phyloP scores from a whole-genome alignment of 2,329 filamentous ascomycete genomes.

The Seiridium unicorne region DNA sequence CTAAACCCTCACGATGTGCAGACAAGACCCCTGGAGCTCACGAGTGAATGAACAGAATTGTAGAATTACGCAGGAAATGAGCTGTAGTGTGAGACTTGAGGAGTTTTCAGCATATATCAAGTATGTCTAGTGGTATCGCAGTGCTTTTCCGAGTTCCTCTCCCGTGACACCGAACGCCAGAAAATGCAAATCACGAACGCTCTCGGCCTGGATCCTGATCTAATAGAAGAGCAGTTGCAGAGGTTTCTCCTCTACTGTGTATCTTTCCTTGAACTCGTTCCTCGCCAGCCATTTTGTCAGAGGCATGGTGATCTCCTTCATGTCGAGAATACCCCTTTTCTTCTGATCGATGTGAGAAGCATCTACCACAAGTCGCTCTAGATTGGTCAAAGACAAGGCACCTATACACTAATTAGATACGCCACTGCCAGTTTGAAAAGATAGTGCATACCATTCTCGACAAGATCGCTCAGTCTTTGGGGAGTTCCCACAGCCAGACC shows the following conservation, averaged over 20 bases:
- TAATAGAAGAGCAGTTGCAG: conserved; percentile 67
- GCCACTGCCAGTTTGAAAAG: background rate
- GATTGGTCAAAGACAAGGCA: conserved; percentile 65
- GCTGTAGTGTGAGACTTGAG: background rate
- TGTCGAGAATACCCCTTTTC: conserved; percentile 89
- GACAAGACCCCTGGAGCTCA: no score
- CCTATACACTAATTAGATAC: conserved; percentile 39
- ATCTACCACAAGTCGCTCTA: conserved; percentile 83
- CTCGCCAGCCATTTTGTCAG: conserved; percentile 72
- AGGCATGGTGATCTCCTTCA: conserved; percentile 87
- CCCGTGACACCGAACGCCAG: background rate
- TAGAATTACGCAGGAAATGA: background rate
- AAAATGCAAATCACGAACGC: background rate
- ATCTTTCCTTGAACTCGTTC: conserved; percentile 69
- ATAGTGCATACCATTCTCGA: conserved; percentile 69
- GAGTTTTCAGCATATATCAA: background rate
- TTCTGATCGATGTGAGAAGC: conserved; percentile 93
- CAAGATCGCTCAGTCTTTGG: conserved; percentile 74
- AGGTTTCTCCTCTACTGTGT: conserved; percentile 56
- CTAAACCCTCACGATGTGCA: background rate
- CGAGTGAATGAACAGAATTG: background rate
- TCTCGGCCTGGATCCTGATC: background rate
- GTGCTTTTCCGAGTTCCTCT: background rate
- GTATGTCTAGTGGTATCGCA: background rate
- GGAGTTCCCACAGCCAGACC: conserved; percentile 92